Evolutionary conservation across 441 rosid genomes (phyloP).

Genomic region (Euphorbia schlechtendalii): DNA sequence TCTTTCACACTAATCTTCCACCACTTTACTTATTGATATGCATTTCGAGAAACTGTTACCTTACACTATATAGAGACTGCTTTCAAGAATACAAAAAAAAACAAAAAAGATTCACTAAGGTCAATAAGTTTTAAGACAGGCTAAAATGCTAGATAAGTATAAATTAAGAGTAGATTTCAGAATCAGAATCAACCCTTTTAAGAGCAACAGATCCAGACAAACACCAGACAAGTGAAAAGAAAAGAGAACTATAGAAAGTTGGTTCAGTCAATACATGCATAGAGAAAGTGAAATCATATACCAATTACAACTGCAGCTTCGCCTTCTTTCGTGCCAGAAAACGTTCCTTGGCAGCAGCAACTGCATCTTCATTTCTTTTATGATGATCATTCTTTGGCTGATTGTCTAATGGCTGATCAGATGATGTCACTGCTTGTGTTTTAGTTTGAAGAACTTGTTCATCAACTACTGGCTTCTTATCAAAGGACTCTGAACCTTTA

Average conservation of each 20-base stretch:
- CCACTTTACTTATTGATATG: not conserved
- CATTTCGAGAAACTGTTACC: not conserved
- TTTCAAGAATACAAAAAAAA: not conserved
- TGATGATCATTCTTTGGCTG: constrained; percentile 44
- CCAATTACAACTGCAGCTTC: constrained; percentile 26
- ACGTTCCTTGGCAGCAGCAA: constrained; percentile 35
- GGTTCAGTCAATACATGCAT: not conserved
- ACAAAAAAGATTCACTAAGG: not conserved
- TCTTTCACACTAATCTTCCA: not conserved
- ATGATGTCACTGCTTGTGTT: constrained; percentile 25
- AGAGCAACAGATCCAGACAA: not conserved
- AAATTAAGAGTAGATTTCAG: not conserved
- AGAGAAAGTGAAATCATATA: not conserved
- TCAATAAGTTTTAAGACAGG: not conserved
- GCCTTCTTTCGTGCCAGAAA: constrained; percentile 71
- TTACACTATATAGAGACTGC: not conserved
- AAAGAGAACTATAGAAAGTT: not conserved
- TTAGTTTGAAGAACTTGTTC: constrained; percentile 21
- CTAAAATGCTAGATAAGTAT: not conserved
- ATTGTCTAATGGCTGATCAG: constrained; percentile 27
- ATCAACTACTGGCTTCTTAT: constrained; percentile 19
- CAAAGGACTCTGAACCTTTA: constrained; percentile 25
- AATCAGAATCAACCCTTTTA: not conserved
- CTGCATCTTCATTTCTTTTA: constrained; percentile 18
- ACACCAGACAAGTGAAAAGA: not conserved